Percentiles rank a stretch among this genome's conserved stretches.
Evolutionary conservation across 257 asterid species (phyloP).

Genomic region (Salvia miltiorrhiza): DNA sequence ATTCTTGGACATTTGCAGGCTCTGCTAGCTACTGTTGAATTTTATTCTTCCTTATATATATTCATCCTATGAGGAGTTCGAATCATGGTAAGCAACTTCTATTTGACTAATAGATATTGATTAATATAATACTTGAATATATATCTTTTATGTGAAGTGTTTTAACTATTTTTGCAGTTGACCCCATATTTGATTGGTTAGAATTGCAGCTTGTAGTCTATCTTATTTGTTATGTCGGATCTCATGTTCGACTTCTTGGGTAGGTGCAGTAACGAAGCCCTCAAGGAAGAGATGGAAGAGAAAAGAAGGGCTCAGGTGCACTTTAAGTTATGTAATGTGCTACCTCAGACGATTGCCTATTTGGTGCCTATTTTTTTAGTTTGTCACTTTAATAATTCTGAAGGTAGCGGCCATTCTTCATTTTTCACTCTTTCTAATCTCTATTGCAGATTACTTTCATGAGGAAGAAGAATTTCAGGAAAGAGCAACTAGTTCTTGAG

Average conservation of each 20-base stretch:
- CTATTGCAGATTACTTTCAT: too few species aligned
- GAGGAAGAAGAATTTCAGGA: too few species aligned
- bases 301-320: too few species aligned
- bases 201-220: neutral
- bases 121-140: neutral
- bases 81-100: conserved; percentile 71
- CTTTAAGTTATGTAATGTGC: too few species aligned
- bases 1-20: too few species aligned
- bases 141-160: neutral
- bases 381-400: too few species aligned
- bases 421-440: too few species aligned
- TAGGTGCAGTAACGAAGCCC: conserved; percentile 59
- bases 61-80: conserved; percentile 90
- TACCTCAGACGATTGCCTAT: too few species aligned
- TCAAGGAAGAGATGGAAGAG: conserved; percentile 78
- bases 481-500: too few species aligned
- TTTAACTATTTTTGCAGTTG: conserved; percentile 8
- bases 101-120: neutral
- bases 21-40: conserved; percentile 91
- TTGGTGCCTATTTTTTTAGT: too few species aligned
- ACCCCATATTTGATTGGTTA: neutral
- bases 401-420: too few species aligned
- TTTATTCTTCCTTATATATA: conserved; percentile 95
- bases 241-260: conserved; percentile 92
- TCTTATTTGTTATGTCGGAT: conserved; percentile 20